phyloP scores from a whole-genome alignment of 352 stramenopile genomes.

The Globisporangium nagaii region DNA sequence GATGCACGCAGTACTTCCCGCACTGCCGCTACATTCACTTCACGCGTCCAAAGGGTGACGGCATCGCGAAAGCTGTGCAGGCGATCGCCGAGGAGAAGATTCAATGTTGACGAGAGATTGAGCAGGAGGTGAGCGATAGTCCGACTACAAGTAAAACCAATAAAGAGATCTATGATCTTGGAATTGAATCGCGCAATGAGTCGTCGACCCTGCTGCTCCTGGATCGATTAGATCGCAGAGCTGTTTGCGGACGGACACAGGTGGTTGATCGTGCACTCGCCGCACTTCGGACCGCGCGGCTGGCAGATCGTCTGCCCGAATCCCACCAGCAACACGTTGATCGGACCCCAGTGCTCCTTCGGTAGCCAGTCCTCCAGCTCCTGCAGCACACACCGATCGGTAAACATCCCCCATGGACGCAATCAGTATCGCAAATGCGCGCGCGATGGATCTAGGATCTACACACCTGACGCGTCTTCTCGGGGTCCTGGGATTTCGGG shows the following conservation, averaged over 20 bases:
- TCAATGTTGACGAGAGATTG: too few relatives aligned
- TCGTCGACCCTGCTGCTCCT: too few relatives aligned
- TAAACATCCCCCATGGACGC: too few relatives aligned
- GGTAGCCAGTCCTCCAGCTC: conserved; percentile 95
- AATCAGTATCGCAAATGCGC: too few relatives aligned
- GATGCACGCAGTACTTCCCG: background rate
- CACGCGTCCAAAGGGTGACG: background rate
- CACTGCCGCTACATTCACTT: background rate
- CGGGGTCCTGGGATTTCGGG: conserved; percentile 77
- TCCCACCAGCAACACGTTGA: conserved; percentile 94
- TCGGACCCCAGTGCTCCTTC: conserved; percentile 77
- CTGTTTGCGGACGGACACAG: conserved; percentile 62
- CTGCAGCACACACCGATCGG: conserved; percentile 13
- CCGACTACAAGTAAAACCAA: too few relatives aligned
- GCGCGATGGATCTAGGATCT: background rate
- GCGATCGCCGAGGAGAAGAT: background rate
- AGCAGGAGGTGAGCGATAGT: too few relatives aligned
- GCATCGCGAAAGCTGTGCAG: background rate
- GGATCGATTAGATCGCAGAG: background rate
- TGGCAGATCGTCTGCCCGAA: conserved; percentile 93
- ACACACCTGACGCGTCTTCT: conserved; percentile 85
- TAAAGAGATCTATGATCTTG: too few relatives aligned
- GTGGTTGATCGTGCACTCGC: conserved; percentile 53
- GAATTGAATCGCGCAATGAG: background rate
- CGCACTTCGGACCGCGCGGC: conserved; percentile 65